A percentile compares a stretch with the other conserved stretches of the same genome.
These are phyloP conservation scores for Phyllosticta paracitricarpa DNA, from an alignment of 2,329 filamentous ascomycete species.

Conservation along the genomic window DNA sequence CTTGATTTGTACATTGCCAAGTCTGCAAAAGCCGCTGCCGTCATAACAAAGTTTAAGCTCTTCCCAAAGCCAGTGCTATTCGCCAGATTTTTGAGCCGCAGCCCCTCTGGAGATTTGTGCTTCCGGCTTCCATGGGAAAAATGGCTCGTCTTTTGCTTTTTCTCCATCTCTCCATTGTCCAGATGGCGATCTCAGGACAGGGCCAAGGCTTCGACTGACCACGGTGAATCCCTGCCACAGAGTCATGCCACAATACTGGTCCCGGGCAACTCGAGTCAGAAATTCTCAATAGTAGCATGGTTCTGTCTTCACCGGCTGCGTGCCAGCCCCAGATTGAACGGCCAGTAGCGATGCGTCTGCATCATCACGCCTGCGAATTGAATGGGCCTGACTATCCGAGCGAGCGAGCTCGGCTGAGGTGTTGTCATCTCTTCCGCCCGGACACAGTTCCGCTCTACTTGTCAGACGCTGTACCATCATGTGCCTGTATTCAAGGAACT, in stretches of 20 bases:
- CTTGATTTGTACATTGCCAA: background rate
- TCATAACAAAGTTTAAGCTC: background rate
- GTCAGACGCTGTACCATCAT: background rate
- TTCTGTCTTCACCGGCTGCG: background rate
- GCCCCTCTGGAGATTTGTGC: background rate
- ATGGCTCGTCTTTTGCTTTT: background rate
- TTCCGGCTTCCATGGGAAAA: background rate
- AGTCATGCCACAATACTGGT: background rate
- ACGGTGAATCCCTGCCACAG: background rate
- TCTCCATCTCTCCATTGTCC: background rate
- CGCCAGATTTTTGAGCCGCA: background rate
- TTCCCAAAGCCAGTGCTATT: background rate
- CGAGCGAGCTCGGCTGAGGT: background rate
- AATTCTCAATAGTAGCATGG: background rate
- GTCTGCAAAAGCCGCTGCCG: background rate
- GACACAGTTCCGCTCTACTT: background rate
- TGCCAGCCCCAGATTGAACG: background rate
- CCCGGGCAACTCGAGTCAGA: background rate
- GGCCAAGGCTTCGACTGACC: background rate
- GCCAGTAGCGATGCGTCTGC: background rate
- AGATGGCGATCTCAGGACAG: background rate
- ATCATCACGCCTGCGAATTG: background rate
- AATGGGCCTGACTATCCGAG: background rate
- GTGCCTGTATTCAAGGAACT: background rate
- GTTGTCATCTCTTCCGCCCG: background rate